Evolutionary conservation across 331 rosid genomes (phyloP).

Genomic region (Pyrus hybrid): DNA sequence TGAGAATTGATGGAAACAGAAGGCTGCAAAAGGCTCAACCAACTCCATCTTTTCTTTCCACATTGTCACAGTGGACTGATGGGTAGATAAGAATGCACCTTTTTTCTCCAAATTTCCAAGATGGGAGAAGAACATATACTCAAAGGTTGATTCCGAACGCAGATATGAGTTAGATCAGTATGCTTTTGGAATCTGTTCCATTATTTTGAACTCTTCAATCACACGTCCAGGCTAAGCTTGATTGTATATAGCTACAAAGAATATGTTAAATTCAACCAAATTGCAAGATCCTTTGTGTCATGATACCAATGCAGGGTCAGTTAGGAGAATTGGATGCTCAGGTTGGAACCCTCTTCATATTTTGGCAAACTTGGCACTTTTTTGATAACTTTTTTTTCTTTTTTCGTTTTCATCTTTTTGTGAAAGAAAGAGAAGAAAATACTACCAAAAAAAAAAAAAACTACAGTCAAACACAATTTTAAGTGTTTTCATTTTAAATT

Average conservation of each 20-base stretch:
- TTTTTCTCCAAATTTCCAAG: not conserved
- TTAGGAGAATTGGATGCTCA: not conserved
- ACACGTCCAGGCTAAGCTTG: not conserved
- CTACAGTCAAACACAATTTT: no score
- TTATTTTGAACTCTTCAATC: not conserved
- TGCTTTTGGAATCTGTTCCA: not conserved
- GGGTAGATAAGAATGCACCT: not conserved
- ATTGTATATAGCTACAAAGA: not conserved
- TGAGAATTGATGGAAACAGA: not conserved
- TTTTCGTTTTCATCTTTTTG: not conserved
- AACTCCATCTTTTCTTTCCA: not conserved
- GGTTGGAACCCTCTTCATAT: not conserved
- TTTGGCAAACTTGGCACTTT: not conserved
- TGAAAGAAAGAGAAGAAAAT: no score
- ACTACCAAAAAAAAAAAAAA: no score
- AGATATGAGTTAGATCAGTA: not conserved
- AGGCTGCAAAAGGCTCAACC: not conserved
- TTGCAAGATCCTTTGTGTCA: not conserved
- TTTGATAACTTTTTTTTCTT: not conserved
- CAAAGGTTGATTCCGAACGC: not conserved
- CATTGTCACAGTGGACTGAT: not conserved
- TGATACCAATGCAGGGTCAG: not conserved
- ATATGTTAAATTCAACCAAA: not conserved
- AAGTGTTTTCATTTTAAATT: no score
- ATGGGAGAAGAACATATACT: not conserved